These are phyloP conservation scores for Dactylellina leptospora DNA, from an alignment of 2,329 filamentous ascomycete species.

Conservation along the genomic window DNA sequence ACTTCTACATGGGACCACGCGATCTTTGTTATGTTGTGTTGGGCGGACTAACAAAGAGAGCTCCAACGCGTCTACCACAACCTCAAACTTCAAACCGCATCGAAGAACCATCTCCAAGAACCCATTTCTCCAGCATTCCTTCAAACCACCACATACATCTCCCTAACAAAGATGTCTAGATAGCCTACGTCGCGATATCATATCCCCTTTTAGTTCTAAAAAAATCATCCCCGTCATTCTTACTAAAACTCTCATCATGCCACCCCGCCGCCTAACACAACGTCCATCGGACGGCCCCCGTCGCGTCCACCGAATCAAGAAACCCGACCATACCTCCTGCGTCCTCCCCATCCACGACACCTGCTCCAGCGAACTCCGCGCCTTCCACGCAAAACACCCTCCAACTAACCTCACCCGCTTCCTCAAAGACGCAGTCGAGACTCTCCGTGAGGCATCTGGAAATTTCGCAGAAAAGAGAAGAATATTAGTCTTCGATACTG, in stretches of 20 bases:
- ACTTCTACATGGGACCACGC: too few relatives aligned
- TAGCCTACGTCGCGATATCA: too few relatives aligned
- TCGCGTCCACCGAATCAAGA: constrained; percentile 21
- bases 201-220: too few relatives aligned
- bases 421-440: constrained; percentile 36
- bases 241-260: constrained; percentile 6
- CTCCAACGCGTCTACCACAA: too few relatives aligned
- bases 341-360: constrained; percentile 36
- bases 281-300: constrained; percentile 16
- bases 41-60: too few relatives aligned
- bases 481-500: constrained; percentile 18
- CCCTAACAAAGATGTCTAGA: too few relatives aligned
- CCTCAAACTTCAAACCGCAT: too few relatives aligned
- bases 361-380: constrained; percentile 29
- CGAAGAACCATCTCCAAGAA: too few relatives aligned
- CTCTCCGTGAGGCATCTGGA: constrained; percentile 27
- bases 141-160: too few relatives aligned
- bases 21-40: too few relatives aligned
- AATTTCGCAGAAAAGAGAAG: constrained; percentile 37
- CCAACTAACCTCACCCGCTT: constrained; percentile 14
- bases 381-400: constrained; percentile 45
- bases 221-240: background rate
- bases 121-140: too few relatives aligned
- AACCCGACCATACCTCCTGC: constrained; percentile 21
- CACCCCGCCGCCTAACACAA: constrained; percentile 9